These are phyloP conservation scores for Isatis lusitanica DNA, from an alignment of 441 rosid genomes.

Conservation along the genomic window DNA sequence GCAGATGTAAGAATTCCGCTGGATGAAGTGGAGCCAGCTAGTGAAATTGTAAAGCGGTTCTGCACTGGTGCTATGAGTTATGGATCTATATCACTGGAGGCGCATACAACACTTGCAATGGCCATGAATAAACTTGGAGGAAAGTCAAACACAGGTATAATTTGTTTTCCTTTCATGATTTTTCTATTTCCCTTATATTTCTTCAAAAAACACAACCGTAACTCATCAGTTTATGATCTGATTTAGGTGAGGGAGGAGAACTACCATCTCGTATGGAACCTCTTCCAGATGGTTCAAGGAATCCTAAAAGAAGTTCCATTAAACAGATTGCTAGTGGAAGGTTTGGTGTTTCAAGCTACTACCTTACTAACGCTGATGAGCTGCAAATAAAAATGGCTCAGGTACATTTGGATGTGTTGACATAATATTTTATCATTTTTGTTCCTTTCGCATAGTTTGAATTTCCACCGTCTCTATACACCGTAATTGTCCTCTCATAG, in stretches of 20 bases:
- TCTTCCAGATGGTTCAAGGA: slow-evolving; percentile 89
- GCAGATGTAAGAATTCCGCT: slow-evolving; percentile 62
- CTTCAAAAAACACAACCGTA: neutral
- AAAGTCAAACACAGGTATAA: slow-evolving; percentile 93
- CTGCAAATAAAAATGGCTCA: slow-evolving; percentile 99
- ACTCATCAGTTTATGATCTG: slow-evolving; percentile 10
- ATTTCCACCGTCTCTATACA: neutral
- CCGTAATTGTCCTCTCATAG: too few relatives aligned
- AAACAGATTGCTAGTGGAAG: slow-evolving; percentile 99
- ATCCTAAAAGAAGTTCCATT: slow-evolving; percentile 97
- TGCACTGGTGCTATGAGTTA: slow-evolving; percentile 99
- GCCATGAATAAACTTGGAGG: slow-evolving; percentile 99
- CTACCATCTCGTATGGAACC: slow-evolving; percentile 98
- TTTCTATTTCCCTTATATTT: neutral
- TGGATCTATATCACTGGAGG: slow-evolving; percentile 98
- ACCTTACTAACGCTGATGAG: slow-evolving; percentile 98
- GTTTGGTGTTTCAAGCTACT: slow-evolving; percentile 98
- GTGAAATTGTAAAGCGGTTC: slow-evolving; percentile 97
- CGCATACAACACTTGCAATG: slow-evolving; percentile 85
- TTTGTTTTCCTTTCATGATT: neutral
- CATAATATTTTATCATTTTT: neutral
- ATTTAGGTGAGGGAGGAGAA: slow-evolving; percentile 99
- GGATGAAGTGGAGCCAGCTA: slow-evolving; percentile 94
- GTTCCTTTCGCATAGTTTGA: neutral
- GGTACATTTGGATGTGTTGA: slow-evolving; percentile 48